Evolutionary conservation across 345 rosid genomes (phyloP), one percentile per base, ranked within the genome.

Genomic region (Aquilaria yunnanensis): DNA sequence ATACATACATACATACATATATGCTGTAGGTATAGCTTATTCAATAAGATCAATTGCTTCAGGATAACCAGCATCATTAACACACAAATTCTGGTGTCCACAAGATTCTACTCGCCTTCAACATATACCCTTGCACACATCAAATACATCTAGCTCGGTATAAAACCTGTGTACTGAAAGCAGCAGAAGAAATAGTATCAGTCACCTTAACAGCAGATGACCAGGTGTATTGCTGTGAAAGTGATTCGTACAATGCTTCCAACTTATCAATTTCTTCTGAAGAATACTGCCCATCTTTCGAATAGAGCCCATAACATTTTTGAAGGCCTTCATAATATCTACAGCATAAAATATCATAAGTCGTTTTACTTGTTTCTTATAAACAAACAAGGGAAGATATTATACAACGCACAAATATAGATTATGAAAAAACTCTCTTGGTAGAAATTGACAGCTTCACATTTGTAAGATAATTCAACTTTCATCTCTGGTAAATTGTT

Each of bases 131-230:
- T 37, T 10, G 12, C 41, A 51, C 41, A 51, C 52, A 48, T 14
- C 46, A 34, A 48, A 31, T n/a, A 11, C 56, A 62, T 48, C 11
- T 47, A 56, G 14, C 51, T 32, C 2, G 23, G 23, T 23, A 23
- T 23, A 3, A 12, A n/a, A 6, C 43, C 43, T 37, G 43, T 37
- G 7, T 16, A 47, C 32, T 56, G 13, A 33, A 31, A 30, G 14
- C n/a, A 65, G 37, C 48, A 67, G 32, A 34, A 67, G 47, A 23
- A 23, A 34, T 10, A 56, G 51, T 33, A 67, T 55, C 66, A 32
- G 65, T 67, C 70, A 95, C 99, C 97, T 95, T 95, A 60, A 87
- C 96, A 72, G 99, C 96, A 57, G 96, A 87, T 72, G 99, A 91
- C 90, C 88, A 74, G 57, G 84, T 78, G 77, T 81, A 89, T 64